These are phyloP conservation scores for Bruguiera sexangula DNA, from an alignment of 345 rosid species.

Conservation along the genomic window DNA sequence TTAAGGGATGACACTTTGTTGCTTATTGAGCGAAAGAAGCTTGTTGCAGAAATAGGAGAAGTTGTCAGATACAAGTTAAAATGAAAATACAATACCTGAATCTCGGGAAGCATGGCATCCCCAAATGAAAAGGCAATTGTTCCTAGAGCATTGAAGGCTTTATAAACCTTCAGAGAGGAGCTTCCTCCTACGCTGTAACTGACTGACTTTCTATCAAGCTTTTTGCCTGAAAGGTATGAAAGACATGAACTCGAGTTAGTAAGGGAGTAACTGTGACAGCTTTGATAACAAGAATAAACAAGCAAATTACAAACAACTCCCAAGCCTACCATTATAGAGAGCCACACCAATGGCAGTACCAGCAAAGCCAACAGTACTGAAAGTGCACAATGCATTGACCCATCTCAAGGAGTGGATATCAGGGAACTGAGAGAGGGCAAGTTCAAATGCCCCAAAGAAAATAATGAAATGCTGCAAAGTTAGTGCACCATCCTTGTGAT, in stretches of 20 bases:
- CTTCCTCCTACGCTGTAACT: conserved; percentile 43
- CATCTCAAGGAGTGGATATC: conserved; percentile 51
- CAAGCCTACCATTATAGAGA: conserved; percentile 35
- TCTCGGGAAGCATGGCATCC: conserved; percentile 61
- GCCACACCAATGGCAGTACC: conserved; percentile 47
- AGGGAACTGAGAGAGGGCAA: conserved; percentile 48
- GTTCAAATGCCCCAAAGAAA: conserved; percentile 47
- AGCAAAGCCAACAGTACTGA: conserved; percentile 48
- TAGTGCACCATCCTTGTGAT: conserved; percentile 27
- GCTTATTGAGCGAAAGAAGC: background rate
- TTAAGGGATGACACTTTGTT: background rate
- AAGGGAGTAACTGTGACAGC: background rate
- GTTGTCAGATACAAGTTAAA: background rate
- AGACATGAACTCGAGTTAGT: background rate
- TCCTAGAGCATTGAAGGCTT: conserved; percentile 53
- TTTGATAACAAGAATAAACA: background rate
- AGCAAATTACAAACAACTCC: background rate
- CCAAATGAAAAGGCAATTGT: conserved; percentile 56
- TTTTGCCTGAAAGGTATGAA: conserved; percentile 31
- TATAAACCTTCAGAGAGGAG: conserved; percentile 35
- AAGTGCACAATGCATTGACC: conserved; percentile 45
- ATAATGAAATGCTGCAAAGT: conserved; percentile 46
- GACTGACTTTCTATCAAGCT: conserved; percentile 33
- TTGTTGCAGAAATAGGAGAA: background rate
- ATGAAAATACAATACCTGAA: conserved; percentile 33